Evolutionary conservation across 2,329 filamentous ascomycete species (phyloP), one percentile per base, ranked within the genome.

Genomic region (Pseudopyrenochaeta lycopersici): DNA sequence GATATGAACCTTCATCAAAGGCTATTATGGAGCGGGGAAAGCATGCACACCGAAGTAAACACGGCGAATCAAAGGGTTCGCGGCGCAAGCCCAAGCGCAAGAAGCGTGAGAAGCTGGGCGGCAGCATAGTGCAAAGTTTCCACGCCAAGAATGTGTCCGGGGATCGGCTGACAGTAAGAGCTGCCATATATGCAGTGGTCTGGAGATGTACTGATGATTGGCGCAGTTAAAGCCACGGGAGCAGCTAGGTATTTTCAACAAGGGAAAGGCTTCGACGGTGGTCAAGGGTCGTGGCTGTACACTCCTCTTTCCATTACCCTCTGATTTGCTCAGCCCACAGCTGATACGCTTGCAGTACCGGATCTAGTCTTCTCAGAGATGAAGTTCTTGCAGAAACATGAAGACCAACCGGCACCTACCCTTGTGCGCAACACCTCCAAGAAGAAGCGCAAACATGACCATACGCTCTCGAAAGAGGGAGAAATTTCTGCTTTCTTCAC

Each of bases 331-430:
- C 40, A 53, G 41, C 49, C 33, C 50, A 59, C 58, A 49, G 36
- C 60, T 74, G 52, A 71, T 46, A 46, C 42, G 41, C 38, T 36
- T 54, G 51, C 61, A 83, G 81, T 83, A 45, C 81, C 81, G 23
- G 80, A 83, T 66, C 73, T 82, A 35, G 77, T 79, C 23, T 83
- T 83, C 66, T 80, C 80, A 23, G 79, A 82, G 60, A 80, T 82
- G 77, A 77, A 73, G 20, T 83, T 82, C 54, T 62, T 83, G 36
- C 76, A 77, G 49, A 75, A 75, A 50, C 67, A 73, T 14, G 65
- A 61, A 52, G 66, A 61, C 35, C 56, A 65, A 52, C 46, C 60
- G 50, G 59, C 76, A 52, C 51, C 62, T 62, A 35, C 49, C 46
- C 48, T 62, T 60, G 49, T 66, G 58, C 15, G 67, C 64, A 58